These are phyloP conservation scores for Termitomyces eurrhizus DNA, from an alignment of 768 basidiomycete species.

Conservation along the genomic window DNA sequence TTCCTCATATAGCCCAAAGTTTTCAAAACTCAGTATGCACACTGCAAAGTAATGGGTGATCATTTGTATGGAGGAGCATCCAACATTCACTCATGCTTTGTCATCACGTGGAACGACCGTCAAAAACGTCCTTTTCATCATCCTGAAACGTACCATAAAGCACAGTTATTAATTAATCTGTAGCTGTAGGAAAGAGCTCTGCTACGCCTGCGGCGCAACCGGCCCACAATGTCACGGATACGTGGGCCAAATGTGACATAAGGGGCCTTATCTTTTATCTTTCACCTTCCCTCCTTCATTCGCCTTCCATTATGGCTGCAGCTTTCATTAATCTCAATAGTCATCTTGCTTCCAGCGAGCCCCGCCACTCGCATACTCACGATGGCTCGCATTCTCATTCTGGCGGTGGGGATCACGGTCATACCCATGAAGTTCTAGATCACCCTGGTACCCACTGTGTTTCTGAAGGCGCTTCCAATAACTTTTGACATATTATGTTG, in stretches of 20 bases:
- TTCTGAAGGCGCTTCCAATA: background rate
- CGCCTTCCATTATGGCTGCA: constrained; percentile 47
- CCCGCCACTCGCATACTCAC: constrained; percentile 47
- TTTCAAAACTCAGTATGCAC: background rate
- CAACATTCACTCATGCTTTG: background rate
- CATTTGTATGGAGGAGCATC: too few species aligned
- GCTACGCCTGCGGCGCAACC: background rate
- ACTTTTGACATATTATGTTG: background rate
- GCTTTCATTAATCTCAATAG: constrained; percentile 81
- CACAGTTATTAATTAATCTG: background rate
- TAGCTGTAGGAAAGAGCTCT: background rate
- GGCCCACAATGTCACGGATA: background rate
- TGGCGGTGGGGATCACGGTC: constrained; percentile 80
- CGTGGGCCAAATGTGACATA: background rate
- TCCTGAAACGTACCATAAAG: background rate
- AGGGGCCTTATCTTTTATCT: constrained; percentile 1
- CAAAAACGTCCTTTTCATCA: background rate
- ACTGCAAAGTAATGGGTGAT: background rate
- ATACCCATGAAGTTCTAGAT: constrained; percentile 92
- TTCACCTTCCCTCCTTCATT: background rate
- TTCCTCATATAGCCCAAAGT: constrained; percentile 32
- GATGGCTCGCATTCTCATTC: constrained; percentile 42
- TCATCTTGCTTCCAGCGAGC: constrained; percentile 33
- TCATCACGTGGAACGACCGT: background rate
- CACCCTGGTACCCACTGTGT: constrained; percentile 59